Evolutionary conservation across 768 basidiomycete genomes (phyloP).

Genomic region (Russula olivacea): DNA sequence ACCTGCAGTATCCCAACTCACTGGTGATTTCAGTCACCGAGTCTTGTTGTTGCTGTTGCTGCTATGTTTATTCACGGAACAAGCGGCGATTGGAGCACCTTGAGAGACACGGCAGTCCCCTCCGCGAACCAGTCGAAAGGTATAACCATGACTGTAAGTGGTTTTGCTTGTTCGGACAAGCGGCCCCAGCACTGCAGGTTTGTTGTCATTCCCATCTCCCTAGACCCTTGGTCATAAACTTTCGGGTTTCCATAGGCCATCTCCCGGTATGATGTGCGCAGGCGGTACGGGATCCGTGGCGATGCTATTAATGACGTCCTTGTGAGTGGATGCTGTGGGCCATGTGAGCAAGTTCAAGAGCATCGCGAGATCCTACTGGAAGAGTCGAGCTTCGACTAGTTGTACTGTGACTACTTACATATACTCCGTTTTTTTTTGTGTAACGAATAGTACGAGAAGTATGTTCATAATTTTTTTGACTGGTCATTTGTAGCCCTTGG

Average conservation of each 20-base stretch:
- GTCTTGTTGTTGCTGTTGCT: not conserved
- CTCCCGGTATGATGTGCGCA: not conserved
- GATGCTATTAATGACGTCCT: not conserved
- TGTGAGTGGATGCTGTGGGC: not conserved
- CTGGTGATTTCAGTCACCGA: not conserved
- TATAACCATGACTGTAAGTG: not conserved
- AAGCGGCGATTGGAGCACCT: not conserved
- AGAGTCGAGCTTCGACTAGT: not conserved
- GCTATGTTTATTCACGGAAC: not conserved
- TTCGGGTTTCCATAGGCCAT: not conserved
- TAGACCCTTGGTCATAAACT: not conserved
- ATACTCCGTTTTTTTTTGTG: not conserved
- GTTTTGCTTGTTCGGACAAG: not conserved
- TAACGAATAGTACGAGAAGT: not conserved
- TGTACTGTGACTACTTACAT: too few species aligned
- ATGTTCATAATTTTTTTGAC: not conserved
- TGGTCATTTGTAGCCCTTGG: not conserved
- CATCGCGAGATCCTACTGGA: conserved; percentile 8
- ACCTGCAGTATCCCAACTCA: not conserved
- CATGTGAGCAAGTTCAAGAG: conserved; percentile 8
- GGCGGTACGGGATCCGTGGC: conserved; percentile 2
- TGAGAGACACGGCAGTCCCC: not conserved
- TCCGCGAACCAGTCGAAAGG: not conserved
- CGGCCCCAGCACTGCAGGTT: not conserved
- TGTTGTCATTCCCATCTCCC: not conserved